These are phyloP conservation scores for Hericium erinaceus DNA, from an alignment of 768 basidiomycete genomes.

Conservation along the genomic window DNA sequence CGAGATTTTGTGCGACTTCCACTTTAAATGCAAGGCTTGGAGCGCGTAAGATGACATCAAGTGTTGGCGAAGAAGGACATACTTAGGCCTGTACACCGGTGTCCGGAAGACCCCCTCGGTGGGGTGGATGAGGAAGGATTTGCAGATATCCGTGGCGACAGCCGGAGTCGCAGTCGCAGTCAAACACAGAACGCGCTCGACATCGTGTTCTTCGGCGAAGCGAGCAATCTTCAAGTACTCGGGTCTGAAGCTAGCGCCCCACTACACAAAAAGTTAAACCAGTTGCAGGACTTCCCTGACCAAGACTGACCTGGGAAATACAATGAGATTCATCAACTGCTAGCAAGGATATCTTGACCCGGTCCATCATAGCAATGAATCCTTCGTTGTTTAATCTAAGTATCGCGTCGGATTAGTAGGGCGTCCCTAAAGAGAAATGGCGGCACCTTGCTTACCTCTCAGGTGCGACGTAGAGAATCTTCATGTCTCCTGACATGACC, in stretches of 20 bases:
- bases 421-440: too few relatives aligned
- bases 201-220: conserved; percentile 35
- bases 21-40: conserved; percentile 28
- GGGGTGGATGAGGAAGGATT: conserved; percentile 31
- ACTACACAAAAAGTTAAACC: conserved; percentile 17
- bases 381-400: conserved; percentile 35
- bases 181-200: conserved; percentile 35
- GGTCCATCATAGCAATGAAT: conserved; percentile 33
- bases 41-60: neutral
- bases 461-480: conserved; percentile 40
- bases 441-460: conserved; percentile 22
- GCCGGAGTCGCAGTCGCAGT: conserved; percentile 36
- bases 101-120: conserved; percentile 32
- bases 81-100: conserved; percentile 37
- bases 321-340: conserved; percentile 45
- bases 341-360: conserved; percentile 33
- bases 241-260: conserved; percentile 36
- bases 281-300: neutral
- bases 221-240: conserved; percentile 33
- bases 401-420: neutral
- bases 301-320: conserved; percentile 27
- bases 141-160: conserved; percentile 37
- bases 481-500: conserved; percentile 29
- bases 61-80: conserved; percentile 5
- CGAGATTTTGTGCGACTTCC: conserved; percentile 22